A percentile compares a stretch with the other conserved stretches of the same genome.
Conservation (phyloP, 2,329 filamentous ascomycete species). For the Macrophomina phaseolina region DNA sequence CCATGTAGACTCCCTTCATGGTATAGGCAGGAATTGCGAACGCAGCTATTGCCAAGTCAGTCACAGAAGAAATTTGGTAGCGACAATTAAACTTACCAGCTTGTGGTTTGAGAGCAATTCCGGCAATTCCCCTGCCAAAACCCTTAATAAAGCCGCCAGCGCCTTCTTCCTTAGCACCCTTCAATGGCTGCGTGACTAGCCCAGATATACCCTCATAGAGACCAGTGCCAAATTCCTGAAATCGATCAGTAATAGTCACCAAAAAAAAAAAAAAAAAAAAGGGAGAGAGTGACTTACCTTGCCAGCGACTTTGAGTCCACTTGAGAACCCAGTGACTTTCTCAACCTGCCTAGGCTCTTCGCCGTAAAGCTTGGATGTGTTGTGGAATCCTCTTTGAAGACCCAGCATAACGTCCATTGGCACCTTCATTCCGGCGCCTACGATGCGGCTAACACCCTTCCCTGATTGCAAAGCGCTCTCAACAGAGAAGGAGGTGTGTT, state of each 20-base stretch:
- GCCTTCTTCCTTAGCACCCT: slow-evolving; percentile 70
- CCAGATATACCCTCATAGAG: slow-evolving; percentile 84
- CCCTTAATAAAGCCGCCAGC: slow-evolving; percentile 75
- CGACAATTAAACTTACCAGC: slow-evolving; percentile 56
- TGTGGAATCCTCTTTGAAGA: slow-evolving; percentile 85
- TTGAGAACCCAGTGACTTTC: slow-evolving; percentile 77
- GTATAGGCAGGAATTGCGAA: slow-evolving; percentile 76
- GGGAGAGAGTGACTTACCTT: slow-evolving; percentile 53
- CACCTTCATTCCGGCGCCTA: slow-evolving; percentile 75
- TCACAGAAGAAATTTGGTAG: too few relatives aligned
- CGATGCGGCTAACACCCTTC: slow-evolving; percentile 72
- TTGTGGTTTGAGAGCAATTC: slow-evolving; percentile 79
- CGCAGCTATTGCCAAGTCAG: background rate
- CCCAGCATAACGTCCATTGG: slow-evolving; percentile 86
- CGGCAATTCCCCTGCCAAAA: slow-evolving; percentile 82
- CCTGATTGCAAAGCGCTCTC: slow-evolving; percentile 70
- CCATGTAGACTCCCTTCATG: slow-evolving; percentile 81
- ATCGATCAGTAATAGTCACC: slow-evolving; percentile 3
- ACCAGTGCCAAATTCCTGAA: slow-evolving; percentile 73
- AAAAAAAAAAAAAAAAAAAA: background rate
- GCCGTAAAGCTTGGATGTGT: slow-evolving; percentile 83
- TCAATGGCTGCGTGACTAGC: slow-evolving; percentile 76
- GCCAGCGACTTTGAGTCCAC: slow-evolving; percentile 77
- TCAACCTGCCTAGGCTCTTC: slow-evolving; percentile 80
- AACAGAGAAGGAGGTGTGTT: slow-evolving; percentile 42